These are phyloP conservation scores for Pharnaceum exiguum DNA, from an alignment of 148 eudicot genomes.

Conservation along the genomic window DNA sequence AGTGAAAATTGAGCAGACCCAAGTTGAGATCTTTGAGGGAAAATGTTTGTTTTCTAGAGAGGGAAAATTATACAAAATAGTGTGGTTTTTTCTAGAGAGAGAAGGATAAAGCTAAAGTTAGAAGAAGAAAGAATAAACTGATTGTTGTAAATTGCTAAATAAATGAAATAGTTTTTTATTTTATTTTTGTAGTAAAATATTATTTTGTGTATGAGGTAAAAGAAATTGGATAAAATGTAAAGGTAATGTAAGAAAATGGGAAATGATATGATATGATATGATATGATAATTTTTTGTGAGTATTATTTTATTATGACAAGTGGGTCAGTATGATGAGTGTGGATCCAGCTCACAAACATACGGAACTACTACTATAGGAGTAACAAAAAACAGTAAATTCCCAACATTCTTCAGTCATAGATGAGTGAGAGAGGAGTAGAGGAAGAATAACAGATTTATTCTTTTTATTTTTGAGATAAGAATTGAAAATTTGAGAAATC, in stretches of 20 bases:
- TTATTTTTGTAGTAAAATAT: no score
- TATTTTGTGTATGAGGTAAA: no score
- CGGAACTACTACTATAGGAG: no score
- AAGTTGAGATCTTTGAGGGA: slow-evolving; percentile 24
- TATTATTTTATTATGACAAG: slow-evolving; percentile 16
- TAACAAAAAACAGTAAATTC: slow-evolving; percentile 12
- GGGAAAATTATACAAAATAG: neutral
- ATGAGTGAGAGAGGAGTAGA: slow-evolving; percentile 3
- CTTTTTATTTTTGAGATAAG: no score
- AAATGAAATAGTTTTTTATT: no score
- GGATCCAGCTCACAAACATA: slow-evolving; percentile 38
- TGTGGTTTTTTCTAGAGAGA: slow-evolving; percentile 9
- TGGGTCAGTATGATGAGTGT: slow-evolving; percentile 34
- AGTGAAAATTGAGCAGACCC: slow-evolving; percentile 9
- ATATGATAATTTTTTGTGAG: neutral
- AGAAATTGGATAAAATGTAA: no score
- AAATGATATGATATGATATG: neutral
- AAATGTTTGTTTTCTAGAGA: neutral
- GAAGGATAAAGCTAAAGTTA: slow-evolving; percentile 2
- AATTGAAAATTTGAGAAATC: neutral
- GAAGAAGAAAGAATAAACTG: slow-evolving; percentile 19
- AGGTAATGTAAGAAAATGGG: neutral
- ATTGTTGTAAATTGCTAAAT: no score
- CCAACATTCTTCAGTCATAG: neutral
- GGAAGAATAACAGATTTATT: neutral